Evolutionary conservation across 192 early-diverging fungal species (phyloP).

Genomic region (Anaeromyces robustus): DNA sequence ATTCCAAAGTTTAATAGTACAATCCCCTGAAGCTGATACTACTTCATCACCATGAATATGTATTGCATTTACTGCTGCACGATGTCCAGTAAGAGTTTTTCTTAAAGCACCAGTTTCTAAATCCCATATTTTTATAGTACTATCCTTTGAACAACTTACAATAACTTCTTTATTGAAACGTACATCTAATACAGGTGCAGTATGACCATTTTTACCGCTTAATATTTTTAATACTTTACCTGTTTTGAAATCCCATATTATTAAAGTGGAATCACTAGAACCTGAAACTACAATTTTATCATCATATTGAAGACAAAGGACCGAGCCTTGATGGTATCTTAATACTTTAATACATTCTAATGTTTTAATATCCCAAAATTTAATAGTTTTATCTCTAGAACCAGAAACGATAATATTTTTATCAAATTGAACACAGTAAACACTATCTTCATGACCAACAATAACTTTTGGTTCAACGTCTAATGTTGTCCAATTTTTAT

Average conservation of each 20-base stretch:
- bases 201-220: conserved; percentile 47
- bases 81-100: conserved; percentile 48
- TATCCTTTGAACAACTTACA: conserved; percentile 86
- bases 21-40: conserved; percentile 75
- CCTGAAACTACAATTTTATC: conserved; percentile 48
- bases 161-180: conserved; percentile 42
- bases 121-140: conserved; percentile 75
- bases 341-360: conserved; percentile 36
- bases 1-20: conserved; percentile 73
- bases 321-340: conserved; percentile 54
- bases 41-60: conserved; percentile 43
- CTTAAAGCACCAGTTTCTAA: conserved; percentile 41
- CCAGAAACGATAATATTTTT: conserved; percentile 50
- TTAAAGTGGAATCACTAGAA: conserved; percentile 46
- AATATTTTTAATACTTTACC: conserved; percentile 30
- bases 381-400: conserved; percentile 44
- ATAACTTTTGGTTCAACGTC: not conserved
- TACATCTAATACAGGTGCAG: conserved; percentile 33
- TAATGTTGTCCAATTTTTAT: conserved; percentile 62
- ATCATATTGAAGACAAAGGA: conserved; percentile 76
- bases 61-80: conserved; percentile 72
- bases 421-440: conserved; percentile 75
- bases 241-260: conserved; percentile 55
- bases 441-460: conserved; percentile 63
- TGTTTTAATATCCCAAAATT: conserved; percentile 57